Percentiles rank a stretch among this genome's conserved stretches.
These are phyloP conservation scores for Pythium phragmiticola DNA, from an alignment of 352 stramenopile species.

Conservation along the genomic window DNA sequence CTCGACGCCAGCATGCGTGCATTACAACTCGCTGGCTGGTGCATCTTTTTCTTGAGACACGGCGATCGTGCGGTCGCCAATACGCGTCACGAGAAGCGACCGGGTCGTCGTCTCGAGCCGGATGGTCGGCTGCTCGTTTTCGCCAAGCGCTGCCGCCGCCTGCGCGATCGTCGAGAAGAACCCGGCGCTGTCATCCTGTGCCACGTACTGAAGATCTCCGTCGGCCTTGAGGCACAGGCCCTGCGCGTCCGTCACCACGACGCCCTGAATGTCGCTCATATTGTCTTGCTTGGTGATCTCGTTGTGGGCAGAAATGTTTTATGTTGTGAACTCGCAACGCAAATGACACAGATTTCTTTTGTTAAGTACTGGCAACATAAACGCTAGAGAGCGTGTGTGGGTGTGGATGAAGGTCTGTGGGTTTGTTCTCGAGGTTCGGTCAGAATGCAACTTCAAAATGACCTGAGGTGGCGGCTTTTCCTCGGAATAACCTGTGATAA, in stretches of 20 bases:
- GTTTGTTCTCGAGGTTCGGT: conserved; percentile 29
- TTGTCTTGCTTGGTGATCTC: conserved; percentile 11
- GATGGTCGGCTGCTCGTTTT: conserved; percentile 33
- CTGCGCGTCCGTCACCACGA: conserved; percentile 77
- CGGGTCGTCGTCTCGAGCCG: conserved; percentile 32
- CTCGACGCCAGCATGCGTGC: background rate
- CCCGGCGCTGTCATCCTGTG: conserved; percentile 47
- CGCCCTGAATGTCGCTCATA: conserved; percentile 56
- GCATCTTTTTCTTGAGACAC: conserved; percentile 44
- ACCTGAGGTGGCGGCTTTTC: conserved; percentile 18
- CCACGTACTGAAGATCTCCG: conserved; percentile 52
- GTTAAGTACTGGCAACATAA: conserved; percentile 19
- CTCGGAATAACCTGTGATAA: conserved; percentile 16
- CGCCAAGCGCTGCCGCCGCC: conserved; percentile 48
- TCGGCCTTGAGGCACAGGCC: conserved; percentile 67
- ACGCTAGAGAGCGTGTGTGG: conserved; percentile 15
- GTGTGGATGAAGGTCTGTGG: conserved; percentile 20
- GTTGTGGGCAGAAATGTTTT: background rate
- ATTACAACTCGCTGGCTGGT: conserved; percentile 17
- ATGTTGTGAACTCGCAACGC: conserved; percentile 2
- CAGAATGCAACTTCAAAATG: conserved; percentile 29
- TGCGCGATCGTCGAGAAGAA: conserved; percentile 79
- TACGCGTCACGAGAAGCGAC: conserved; percentile 60
- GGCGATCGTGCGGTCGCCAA: conserved; percentile 60
- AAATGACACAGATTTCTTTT: conserved; percentile 9